Base-by-base conservation (phyloP, 2,329 filamentous ascomycete genomes). In the Fusarium multiceps region DNA sequence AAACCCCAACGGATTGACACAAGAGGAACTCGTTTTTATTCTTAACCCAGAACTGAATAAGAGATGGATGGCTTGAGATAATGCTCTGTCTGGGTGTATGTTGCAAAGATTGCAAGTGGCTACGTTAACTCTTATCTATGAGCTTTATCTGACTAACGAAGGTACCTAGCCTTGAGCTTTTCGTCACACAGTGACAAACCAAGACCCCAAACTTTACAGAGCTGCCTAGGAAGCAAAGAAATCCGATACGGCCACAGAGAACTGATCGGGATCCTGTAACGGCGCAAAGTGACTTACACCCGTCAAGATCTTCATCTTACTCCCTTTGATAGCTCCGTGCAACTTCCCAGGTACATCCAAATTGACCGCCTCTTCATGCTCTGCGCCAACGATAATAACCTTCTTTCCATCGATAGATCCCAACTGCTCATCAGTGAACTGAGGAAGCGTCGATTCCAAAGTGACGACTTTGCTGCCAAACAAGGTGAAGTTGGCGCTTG, bases 201-300 rank as follows among this genome's bases (percentile, higher is more conserved):
- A 37, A 37, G 10, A 37, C 10, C 34, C 18, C 34, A 2, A 12
- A 12, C 34, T 37, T n/a, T 37, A 12, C 18, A n/a, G 12, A 37
- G 34, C 10, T 37, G 18, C 4, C 16, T 28, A 47, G 12, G 43
- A 7, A 12, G 21, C 7, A n/a, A 73, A 60, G 42, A 78, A 80
- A 25, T 71, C 61, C 63, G 75, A 64, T 8, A 80, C 71, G 21
- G 77, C 77, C 14, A 66, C 59, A 4, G 78, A 74, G 51, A 81
- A 81, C 63, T 78, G 75, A 4, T 69, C 72, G 5, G 81, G 79
- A 66, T 83, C 77, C 66, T 83, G 81, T 18, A 82, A 34, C 3
- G 81, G 81, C 37, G 81, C 81, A 68, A 83, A 83, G 63, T 83
- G 81, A 63, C 81, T 82, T 8, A 82, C 81, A 3, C 75, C 77